These are phyloP conservation scores for Suillus luteus DNA, from an alignment of 768 basidiomycete genomes.

Conservation along the genomic window DNA sequence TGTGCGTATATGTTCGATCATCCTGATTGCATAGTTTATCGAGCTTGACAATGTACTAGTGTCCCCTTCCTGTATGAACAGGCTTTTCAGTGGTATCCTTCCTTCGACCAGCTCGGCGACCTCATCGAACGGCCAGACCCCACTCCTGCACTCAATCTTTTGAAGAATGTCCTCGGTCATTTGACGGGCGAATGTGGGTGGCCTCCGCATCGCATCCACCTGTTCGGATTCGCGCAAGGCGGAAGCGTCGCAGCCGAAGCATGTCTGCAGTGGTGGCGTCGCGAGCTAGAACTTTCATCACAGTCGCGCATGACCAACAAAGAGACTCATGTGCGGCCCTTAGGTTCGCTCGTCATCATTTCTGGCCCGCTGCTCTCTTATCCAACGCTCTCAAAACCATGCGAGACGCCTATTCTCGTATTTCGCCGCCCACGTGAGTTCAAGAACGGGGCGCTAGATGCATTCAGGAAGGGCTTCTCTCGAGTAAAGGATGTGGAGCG, in stretches of 20 bases:
- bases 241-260: constrained; percentile 77
- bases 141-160: constrained; percentile 58
- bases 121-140: constrained; percentile 72
- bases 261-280: constrained; percentile 57
- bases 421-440: constrained; percentile 54
- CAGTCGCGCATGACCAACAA: constrained; percentile 8
- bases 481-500: constrained; percentile 51
- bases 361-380: constrained; percentile 79
- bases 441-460: constrained; percentile 44
- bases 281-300: constrained; percentile 22
- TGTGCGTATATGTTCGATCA: constrained; percentile 44
- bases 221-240: constrained; percentile 90
- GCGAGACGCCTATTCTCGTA: constrained; percentile 63
- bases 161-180: constrained; percentile 54
- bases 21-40: background rate
- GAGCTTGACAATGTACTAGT: constrained; percentile 37
- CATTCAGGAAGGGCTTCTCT: constrained; percentile 63
- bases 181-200: constrained; percentile 64
- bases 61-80: constrained; percentile 79
- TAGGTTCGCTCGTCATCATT: constrained; percentile 71
- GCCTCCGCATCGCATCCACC: constrained; percentile 69
- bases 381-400: constrained; percentile 56
- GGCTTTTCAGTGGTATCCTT: constrained; percentile 85
- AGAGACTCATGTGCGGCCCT: constrained; percentile 23
- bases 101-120: constrained; percentile 81